phyloP scores from a whole-genome alignment of 202 grass and related monocot species.

The Schoenoplectus triqueter region DNA sequence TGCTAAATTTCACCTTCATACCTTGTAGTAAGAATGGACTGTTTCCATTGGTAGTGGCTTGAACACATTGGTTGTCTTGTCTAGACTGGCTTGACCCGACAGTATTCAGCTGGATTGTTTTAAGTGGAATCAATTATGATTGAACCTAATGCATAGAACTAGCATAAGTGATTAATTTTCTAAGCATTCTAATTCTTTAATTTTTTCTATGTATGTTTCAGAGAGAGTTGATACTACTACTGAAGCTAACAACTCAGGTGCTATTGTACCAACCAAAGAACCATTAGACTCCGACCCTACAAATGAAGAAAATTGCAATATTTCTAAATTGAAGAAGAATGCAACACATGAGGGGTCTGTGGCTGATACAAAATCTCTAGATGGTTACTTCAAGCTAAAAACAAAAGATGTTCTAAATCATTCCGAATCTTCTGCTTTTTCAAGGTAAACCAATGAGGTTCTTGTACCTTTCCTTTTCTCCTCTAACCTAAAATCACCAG shows the following conservation, averaged over 20 bases:
- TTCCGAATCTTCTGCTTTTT: constrained; percentile 89
- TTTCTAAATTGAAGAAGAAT: constrained; percentile 44
- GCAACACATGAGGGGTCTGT: constrained; percentile 48
- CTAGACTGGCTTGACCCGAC: neutral
- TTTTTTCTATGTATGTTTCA: constrained; percentile 27
- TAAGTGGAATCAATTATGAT: neutral
- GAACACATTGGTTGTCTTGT: neutral
- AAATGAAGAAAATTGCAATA: constrained; percentile 45
- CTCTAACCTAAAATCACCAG: neutral
- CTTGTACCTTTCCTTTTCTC: constrained; percentile 33
- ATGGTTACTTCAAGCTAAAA: constrained; percentile 57
- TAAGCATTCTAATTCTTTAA: neutral
- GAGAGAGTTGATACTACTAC: constrained; percentile 28
- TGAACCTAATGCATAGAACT: neutral
- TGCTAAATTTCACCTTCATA: constrained; percentile 18
- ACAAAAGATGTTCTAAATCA: constrained; percentile 78
- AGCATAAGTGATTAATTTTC: constrained; percentile 18
- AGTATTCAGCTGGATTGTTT: constrained; percentile 20
- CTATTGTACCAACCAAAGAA: constrained; percentile 47
- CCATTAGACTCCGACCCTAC: constrained; percentile 45
- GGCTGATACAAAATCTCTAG: constrained; percentile 43
- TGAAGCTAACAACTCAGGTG: constrained; percentile 49
- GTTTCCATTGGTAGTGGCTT: neutral
- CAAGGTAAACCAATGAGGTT: constrained; percentile 58
- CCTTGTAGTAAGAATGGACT: neutral